phyloP scores from a whole-genome alignment of 148 eudicot genomes.

The Vaccinium myrtillus region DNA sequence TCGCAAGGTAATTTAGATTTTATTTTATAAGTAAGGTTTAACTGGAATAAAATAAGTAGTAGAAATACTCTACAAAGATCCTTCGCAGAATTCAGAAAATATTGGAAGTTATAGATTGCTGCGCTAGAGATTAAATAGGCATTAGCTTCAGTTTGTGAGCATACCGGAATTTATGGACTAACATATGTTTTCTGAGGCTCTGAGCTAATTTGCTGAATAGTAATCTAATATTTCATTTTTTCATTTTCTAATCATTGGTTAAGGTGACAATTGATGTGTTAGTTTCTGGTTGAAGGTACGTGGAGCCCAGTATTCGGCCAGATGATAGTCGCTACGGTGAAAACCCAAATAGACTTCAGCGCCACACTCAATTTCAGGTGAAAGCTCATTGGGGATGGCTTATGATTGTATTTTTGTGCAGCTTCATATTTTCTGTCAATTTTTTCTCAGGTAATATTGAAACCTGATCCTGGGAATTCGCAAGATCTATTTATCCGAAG shows the following conservation, averaged over 20 bases:
- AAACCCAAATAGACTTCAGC: slow-evolving; percentile 99
- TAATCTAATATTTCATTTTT: slow-evolving; percentile 6
- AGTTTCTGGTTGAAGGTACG: slow-evolving; percentile 63
- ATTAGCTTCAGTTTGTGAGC: neutral
- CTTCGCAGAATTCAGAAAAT: neutral
- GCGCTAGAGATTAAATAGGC: neutral
- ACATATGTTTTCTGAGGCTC: too few relatives aligned
- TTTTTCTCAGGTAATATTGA: slow-evolving; percentile 78
- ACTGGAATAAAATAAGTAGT: neutral
- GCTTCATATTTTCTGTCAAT: slow-evolving; percentile 17
- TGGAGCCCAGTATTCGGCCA: slow-evolving; percentile 96
- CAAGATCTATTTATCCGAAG: slow-evolving; percentile 94
- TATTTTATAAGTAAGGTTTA: neutral
- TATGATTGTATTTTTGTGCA: slow-evolving; percentile 7
- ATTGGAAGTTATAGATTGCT: neutral
- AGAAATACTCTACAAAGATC: neutral
- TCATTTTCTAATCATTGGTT: slow-evolving; percentile 14
- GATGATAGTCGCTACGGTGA: slow-evolving; percentile 99
- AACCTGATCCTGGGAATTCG: slow-evolving; percentile 99
- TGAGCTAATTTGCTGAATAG: neutral
- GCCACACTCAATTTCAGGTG: slow-evolving; percentile 99
- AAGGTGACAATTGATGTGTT: slow-evolving; percentile 18
- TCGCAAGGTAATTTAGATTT: neutral
- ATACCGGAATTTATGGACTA: neutral
- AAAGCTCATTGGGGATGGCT: slow-evolving; percentile 10